Evolutionary conservation across 2,329 filamentous ascomycete genomes (phyloP).

Genomic region (Aspergillus novoparasiticus): DNA sequence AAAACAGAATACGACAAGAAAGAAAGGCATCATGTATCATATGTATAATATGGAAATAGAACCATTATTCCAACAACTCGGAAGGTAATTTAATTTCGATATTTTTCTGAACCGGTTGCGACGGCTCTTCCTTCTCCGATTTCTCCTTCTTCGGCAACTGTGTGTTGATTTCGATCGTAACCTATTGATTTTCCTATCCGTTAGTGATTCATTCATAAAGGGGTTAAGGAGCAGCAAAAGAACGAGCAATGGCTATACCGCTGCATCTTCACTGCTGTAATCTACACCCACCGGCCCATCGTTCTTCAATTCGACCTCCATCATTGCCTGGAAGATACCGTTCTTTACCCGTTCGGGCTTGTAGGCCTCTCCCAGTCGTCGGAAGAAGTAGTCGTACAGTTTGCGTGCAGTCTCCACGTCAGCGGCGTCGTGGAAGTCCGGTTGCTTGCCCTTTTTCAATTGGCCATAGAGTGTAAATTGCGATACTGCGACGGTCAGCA

Average conservation of each 20-base stretch:
- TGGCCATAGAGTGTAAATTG: conserved; percentile 93
- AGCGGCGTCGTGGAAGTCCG: conserved; percentile 89
- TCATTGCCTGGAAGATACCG: conserved; percentile 98
- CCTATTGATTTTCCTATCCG: conserved; percentile 26
- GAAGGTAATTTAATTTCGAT: conserved; percentile 31
- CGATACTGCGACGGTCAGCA: conserved; percentile 64
- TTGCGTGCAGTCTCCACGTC: conserved; percentile 74
- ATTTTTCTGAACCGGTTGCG: conserved; percentile 13
- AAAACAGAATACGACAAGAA: not conserved
- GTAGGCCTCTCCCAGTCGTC: conserved; percentile 74
- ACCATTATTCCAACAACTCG: conserved; percentile 27
- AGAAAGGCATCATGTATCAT: not conserved
- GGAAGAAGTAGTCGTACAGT: conserved; percentile 82
- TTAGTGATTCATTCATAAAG: conserved; percentile 15
- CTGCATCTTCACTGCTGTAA: conserved; percentile 59
- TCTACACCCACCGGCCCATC: conserved; percentile 72
- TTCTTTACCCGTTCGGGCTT: conserved; percentile 77
- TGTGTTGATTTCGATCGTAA: conserved; percentile 52
- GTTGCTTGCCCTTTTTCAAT: conserved; percentile 95
- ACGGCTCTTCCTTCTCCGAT: conserved; percentile 13
- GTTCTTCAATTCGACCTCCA: conserved; percentile 92
- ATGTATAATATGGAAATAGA: not conserved
- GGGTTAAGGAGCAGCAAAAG: conserved; percentile 19
- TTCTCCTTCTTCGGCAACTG: conserved; percentile 44
- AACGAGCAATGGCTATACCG: conserved; percentile 51